Evolutionary conservation across 768 basidiomycete genomes (phyloP).

Genomic region (Neoboletus subvelutipes): DNA sequence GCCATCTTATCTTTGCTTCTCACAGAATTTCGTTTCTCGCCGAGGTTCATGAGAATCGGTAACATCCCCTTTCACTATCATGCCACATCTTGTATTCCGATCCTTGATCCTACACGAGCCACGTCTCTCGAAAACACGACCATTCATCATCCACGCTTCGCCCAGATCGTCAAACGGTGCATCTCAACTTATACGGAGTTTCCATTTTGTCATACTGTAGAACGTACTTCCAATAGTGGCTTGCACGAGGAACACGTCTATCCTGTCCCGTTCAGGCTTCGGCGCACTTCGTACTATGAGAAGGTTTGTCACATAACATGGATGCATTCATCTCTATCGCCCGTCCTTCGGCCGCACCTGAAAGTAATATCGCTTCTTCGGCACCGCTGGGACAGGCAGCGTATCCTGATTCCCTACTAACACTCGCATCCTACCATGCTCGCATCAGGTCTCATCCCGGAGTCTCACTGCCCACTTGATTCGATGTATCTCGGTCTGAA

Average conservation of each 20-base stretch:
- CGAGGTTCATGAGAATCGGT: slow-evolving; percentile 21
- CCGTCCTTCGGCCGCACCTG: not conserved
- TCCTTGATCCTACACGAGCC: not conserved
- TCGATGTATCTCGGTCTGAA: not conserved
- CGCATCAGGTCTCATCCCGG: not conserved
- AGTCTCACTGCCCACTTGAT: not conserved
- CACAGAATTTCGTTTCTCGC: slow-evolving; percentile 32
- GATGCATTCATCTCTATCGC: not conserved
- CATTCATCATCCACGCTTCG: not conserved
- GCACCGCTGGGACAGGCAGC: not conserved
- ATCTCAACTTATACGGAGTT: not conserved
- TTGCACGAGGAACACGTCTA: not conserved
- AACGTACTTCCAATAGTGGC: not conserved
- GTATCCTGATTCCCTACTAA: not conserved
- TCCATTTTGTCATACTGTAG: not conserved
- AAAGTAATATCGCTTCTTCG: not conserved
- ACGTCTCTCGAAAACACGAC: not conserved
- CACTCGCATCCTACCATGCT: not conserved
- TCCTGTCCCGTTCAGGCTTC: not conserved
- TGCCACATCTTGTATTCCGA: not conserved
- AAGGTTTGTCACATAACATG: not conserved
- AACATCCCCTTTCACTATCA: not conserved
- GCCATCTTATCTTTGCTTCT: not conserved
- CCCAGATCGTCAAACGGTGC: not conserved
- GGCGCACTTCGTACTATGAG: not conserved